phyloP scores from a whole-genome alignment of 2,329 filamentous ascomycete species.

The Dactylellina drechsleri region DNA sequence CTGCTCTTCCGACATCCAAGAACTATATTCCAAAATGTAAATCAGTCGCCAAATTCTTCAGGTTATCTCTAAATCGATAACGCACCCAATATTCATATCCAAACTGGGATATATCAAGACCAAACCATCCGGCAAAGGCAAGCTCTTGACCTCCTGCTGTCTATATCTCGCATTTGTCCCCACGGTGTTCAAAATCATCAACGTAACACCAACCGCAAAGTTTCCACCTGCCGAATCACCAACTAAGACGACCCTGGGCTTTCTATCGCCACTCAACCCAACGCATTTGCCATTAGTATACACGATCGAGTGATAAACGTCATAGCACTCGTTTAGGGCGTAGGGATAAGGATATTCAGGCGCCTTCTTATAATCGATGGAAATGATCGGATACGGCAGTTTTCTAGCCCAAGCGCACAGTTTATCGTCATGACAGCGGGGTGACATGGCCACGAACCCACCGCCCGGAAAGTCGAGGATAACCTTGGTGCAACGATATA shows the following conservation, averaged over 20 bases:
- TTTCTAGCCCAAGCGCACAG: constrained; percentile 90
- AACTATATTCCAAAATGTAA: constrained; percentile 61
- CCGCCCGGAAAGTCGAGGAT: constrained; percentile 92
- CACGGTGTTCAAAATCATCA: constrained; percentile 82
- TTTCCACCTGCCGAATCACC: constrained; percentile 87
- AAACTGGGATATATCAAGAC: constrained; percentile 88
- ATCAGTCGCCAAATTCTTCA: not conserved
- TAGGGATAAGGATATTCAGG: constrained; percentile 87
- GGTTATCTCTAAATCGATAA: not conserved
- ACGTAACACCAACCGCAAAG: constrained; percentile 78
- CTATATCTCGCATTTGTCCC: constrained; percentile 53
- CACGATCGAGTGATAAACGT: constrained; percentile 80
- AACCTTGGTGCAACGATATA: constrained; percentile 79
- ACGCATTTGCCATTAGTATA: constrained; percentile 78
- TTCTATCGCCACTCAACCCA: constrained; percentile 73
- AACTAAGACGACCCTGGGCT: constrained; percentile 76
- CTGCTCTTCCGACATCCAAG: constrained; percentile 99
- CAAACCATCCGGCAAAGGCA: constrained; percentile 81
- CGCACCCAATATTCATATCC: constrained; percentile 87
- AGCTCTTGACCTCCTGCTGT: constrained; percentile 60
- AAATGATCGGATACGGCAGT: constrained; percentile 81
- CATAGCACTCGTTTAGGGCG: constrained; percentile 86
- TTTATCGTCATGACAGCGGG: constrained; percentile 93
- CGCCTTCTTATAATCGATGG: constrained; percentile 88
- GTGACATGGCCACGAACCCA: constrained; percentile 96